Percentiles rank a stretch among this genome's conserved stretches.
Conservation (phyloP, 1,284 basidiomycete species). For the Pisolithus thermaeus region DNA sequence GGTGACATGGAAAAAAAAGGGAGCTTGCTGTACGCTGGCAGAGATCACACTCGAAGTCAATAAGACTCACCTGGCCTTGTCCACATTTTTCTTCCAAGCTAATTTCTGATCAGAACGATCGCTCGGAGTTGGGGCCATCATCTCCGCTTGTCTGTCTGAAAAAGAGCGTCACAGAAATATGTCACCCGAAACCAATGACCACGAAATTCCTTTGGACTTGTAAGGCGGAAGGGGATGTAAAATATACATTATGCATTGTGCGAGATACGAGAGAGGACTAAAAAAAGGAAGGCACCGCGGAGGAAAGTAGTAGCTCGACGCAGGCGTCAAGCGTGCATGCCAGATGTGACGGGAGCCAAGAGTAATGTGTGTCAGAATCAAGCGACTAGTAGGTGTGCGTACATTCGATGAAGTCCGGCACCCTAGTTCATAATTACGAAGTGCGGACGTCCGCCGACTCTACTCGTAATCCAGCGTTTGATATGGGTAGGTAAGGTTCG, state of each 20-base stretch:
- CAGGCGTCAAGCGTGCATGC: background rate
- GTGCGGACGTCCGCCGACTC: conserved; percentile 4
- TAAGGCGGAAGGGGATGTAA: background rate
- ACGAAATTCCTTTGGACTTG: background rate
- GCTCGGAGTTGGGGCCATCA: background rate
- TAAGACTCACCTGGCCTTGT: background rate
- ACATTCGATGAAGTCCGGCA: background rate
- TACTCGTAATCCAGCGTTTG: conserved; percentile 34
- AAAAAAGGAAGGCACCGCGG: background rate
- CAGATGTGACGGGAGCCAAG: background rate
- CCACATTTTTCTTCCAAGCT: background rate
- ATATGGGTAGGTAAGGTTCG: conserved; percentile 35
- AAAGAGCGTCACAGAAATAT: background rate
- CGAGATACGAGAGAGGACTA: background rate
- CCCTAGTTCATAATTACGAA: background rate
- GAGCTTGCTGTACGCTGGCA: background rate
- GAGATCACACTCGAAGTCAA: background rate
- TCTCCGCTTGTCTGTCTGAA: background rate
- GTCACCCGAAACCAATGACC: background rate
- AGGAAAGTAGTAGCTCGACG: background rate
- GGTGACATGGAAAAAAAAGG: background rate
- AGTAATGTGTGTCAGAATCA: background rate
- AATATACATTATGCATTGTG: conserved; percentile 1
- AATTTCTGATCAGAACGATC: background rate
- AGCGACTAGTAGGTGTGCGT: background rate